Base-by-base conservation (phyloP, 257 asterid genomes). In the Solanum acaule region DNA sequence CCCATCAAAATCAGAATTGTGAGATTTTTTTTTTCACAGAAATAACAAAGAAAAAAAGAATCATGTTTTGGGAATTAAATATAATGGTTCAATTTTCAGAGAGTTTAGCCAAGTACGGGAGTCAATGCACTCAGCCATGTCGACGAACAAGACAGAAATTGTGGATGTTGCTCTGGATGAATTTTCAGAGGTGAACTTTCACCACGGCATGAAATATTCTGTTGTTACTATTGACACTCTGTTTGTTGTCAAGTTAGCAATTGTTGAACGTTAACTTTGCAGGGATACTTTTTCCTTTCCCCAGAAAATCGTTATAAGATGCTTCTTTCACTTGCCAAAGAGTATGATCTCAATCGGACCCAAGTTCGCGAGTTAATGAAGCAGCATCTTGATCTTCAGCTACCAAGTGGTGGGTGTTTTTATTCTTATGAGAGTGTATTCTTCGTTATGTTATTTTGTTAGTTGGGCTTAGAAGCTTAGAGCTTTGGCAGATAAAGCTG, bases 381-480 rank as follows among this genome's bases (percentile, higher is more conserved):
- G 93, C 98, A 95, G 59, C 96, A 96, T 94, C 97, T 95, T 29
- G 95, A 90, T 84, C 95, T 96, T 91, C 95, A 94, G 92, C 98
- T 95, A 88, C 98, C 98, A 75, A 89, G 88, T 87, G 93, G 99
- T 94, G 88, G 88, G 95, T 91, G 52, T 52, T 33, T 85, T 91
- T 35, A 44, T 84, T 90, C 38, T 85, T 73, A 61, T 72, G 9
- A 35, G 88, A 42, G 72, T 76, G 86, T 40, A 52, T 34, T 22
- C 88, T 86, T 63, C 88, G 83, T 78, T 4, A 42, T 3, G 29
- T 56, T 63, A 77, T 10, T 8, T 83, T 23, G 76, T 87, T 88
- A 89, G 90, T 84, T 46, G 65, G 85, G 44, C 56, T 68, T 83
- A 79, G 82, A 72, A 87, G 75, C 40, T 52, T 65, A 79, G 83